Conservation (phyloP, 768 basidiomycete species). For the Cystobasidium onofrii region DNA sequence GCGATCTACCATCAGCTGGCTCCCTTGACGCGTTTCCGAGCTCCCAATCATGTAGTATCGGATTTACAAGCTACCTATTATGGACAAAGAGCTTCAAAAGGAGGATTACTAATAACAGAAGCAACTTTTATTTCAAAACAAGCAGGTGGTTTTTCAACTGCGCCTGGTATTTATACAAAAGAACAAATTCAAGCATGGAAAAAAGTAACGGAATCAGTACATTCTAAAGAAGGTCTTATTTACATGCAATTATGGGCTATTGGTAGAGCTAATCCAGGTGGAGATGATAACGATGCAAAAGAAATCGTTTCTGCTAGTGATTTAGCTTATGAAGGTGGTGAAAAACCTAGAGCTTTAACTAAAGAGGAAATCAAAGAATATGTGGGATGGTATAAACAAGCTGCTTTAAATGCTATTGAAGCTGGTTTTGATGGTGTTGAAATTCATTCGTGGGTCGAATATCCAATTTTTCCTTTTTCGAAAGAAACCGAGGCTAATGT, state of each 20-base stretch:
- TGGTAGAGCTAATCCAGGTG: slow-evolving; percentile 48
- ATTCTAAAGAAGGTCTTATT: slow-evolving; percentile 47
- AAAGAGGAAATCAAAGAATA: slow-evolving; percentile 50
- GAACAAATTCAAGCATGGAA: slow-evolving; percentile 58
- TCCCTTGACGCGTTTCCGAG: slow-evolving; percentile 40
- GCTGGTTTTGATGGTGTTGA: slow-evolving; percentile 67
- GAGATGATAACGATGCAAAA: slow-evolving; percentile 5
- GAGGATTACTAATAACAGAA: slow-evolving; percentile 55
- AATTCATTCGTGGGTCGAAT: slow-evolving; percentile 49
- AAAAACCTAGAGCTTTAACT: slow-evolving; percentile 37
- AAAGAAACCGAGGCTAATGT: too few relatives aligned
- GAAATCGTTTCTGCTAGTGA: slow-evolving; percentile 31
- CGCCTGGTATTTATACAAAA: slow-evolving; percentile 60
- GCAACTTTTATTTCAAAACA: slow-evolving; percentile 44
- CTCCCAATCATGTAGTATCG: slow-evolving; percentile 23
- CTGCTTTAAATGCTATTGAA: slow-evolving; percentile 54
- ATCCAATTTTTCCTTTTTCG: too few relatives aligned
- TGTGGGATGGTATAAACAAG: slow-evolving; percentile 51
- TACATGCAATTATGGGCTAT: slow-evolving; percentile 58
- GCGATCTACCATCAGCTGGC: too few relatives aligned
- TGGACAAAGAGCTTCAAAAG: slow-evolving; percentile 42
- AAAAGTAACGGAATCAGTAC: slow-evolving; percentile 54
- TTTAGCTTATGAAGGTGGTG: slow-evolving; percentile 7
- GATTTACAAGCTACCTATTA: slow-evolving; percentile 37
- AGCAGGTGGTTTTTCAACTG: slow-evolving; percentile 52